Percentiles rank a stretch among this genome's conserved stretches.
Conservation (phyloP, 768 basidiomycete genomes). For the Amylocystis lapponica region DNA sequence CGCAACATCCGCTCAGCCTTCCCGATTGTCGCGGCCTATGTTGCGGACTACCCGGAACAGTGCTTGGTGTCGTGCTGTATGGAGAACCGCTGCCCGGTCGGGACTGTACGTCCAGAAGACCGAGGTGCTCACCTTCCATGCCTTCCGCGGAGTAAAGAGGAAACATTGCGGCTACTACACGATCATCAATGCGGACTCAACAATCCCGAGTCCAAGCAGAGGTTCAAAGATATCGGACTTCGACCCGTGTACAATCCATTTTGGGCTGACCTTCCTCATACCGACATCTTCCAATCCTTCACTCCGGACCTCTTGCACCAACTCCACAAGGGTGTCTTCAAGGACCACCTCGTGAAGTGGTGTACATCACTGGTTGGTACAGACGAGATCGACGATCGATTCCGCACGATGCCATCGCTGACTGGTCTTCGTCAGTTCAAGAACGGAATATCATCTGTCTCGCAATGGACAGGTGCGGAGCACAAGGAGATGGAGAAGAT, state of each 20-base stretch:
- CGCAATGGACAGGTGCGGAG: neutral
- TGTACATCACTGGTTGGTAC: slow-evolving; percentile 21
- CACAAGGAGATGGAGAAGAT: too few relatives aligned
- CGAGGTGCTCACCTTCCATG: neutral
- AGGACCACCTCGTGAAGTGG: too few relatives aligned
- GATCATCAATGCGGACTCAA: neutral
- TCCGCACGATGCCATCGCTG: neutral
- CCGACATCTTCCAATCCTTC: slow-evolving; percentile 31
- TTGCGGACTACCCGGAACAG: too few relatives aligned
- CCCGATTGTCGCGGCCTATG: slow-evolving; percentile 36
- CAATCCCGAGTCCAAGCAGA: neutral
- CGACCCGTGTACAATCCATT: slow-evolving; percentile 20
- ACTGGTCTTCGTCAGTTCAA: too few relatives aligned
- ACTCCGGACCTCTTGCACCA: too few relatives aligned
- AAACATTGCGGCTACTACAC: neutral
- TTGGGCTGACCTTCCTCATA: slow-evolving; percentile 31
- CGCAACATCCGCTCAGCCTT: slow-evolving; percentile 24
- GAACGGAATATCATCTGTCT: neutral
- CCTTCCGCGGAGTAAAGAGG: neutral
- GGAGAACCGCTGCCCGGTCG: too few relatives aligned
- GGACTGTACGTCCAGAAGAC: neutral
- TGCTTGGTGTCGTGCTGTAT: too few relatives aligned
- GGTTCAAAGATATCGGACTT: slow-evolving; percentile 6
- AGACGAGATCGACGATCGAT: slow-evolving; percentile 13
- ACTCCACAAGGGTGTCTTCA: slow-evolving; percentile 40